Conservation (phyloP, 257 asterid species). For the Solanum etuberosum region DNA sequence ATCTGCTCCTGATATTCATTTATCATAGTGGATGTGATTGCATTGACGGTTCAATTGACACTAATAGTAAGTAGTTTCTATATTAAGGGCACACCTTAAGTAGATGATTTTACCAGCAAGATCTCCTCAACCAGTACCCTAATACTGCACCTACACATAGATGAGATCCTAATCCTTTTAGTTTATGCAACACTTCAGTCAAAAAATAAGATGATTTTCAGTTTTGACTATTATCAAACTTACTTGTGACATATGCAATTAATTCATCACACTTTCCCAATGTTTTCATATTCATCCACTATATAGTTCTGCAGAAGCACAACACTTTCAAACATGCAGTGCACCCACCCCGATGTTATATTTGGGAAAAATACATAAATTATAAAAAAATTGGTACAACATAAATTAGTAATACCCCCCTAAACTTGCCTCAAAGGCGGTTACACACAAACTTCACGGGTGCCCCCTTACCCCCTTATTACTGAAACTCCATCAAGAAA, state of each 20-base stretch:
- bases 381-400: neutral
- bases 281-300: neutral
- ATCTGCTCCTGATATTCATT: neutral
- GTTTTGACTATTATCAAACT: neutral
- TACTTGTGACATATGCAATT: neutral
- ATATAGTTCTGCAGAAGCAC: neutral
- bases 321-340: neutral
- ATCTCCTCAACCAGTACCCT: neutral
- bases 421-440: neutral
- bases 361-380: neutral
- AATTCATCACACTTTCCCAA: neutral
- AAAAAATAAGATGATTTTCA: neutral
- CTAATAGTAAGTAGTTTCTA: neutral
- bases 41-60: neutral
- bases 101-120: neutral
- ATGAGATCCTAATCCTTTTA: neutral
- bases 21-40: neutral
- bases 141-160: neutral
- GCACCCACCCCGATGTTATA: neutral
- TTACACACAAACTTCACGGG: neutral
- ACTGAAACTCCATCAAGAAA: neutral
- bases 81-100: neutral
- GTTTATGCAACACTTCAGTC: neutral
- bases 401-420: neutral
- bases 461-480: neutral